These are phyloP conservation scores for Cyathus olla DNA, from an alignment of 1,284 basidiomycete species.

Conservation along the genomic window DNA sequence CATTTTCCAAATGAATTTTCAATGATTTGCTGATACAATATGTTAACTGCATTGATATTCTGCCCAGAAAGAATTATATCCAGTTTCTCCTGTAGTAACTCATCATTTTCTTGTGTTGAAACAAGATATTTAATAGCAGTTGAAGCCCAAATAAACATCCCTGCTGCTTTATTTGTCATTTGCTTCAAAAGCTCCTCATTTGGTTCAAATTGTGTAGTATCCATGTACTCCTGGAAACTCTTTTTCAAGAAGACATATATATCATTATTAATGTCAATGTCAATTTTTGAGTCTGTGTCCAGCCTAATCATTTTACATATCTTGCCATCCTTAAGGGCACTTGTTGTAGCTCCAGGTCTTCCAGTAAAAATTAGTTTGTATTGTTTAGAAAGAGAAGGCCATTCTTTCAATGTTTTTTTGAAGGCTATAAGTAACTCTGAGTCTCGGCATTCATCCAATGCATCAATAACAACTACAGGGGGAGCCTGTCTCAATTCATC, in stretches of 20 bases:
- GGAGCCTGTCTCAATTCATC: neutral
- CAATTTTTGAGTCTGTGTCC: neutral
- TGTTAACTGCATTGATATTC: neutral
- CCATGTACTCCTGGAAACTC: neutral
- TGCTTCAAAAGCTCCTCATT: neutral
- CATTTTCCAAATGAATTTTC: neutral
- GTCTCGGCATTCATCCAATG: neutral
- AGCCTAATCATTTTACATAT: neutral
- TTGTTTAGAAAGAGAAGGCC: neutral
- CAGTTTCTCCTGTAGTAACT: neutral
- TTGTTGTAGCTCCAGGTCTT: neutral
- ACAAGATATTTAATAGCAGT: neutral
- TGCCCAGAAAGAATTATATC: neutral
- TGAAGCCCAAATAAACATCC: neutral
- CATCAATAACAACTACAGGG: slow-evolving; percentile 1
- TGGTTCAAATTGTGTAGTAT: neutral
- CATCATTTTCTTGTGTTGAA: neutral
- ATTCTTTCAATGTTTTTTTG: neutral
- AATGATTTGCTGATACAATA: neutral
- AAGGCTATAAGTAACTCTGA: neutral
- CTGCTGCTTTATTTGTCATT: neutral
- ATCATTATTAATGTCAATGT: neutral
- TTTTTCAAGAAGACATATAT: neutral
- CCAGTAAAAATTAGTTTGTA: neutral
- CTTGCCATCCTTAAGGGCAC: neutral